A percentile compares a stretch with the other conserved stretches of the same genome.
These are phyloP conservation scores for Grosmannia penicillata DNA, from an alignment of 2,329 filamentous ascomycete genomes.

Conservation along the genomic window DNA sequence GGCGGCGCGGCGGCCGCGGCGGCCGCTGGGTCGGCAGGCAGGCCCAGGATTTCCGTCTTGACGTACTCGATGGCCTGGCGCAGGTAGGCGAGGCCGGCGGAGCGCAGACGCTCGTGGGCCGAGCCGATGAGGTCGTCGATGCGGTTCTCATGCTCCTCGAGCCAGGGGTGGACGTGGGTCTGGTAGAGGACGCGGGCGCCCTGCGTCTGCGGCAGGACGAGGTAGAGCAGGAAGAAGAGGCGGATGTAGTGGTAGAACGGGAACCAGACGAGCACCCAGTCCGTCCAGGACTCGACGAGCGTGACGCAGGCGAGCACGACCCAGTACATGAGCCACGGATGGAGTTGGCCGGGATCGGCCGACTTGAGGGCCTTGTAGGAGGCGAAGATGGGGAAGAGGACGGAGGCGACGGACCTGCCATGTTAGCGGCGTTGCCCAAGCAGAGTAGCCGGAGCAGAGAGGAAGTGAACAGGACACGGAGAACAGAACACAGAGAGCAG, in stretches of 20 bases:
- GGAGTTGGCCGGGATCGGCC: constrained; percentile 73
- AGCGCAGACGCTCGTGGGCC: constrained; percentile 62
- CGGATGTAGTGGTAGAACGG: constrained; percentile 92
- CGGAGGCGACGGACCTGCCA: constrained; percentile 65
- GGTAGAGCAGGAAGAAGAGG: constrained; percentile 75
- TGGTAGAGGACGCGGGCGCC: constrained; percentile 80
- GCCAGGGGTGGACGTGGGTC: constrained; percentile 72
- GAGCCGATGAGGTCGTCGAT: constrained; percentile 85
- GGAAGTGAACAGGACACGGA: not conserved
- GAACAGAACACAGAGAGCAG: not conserved
- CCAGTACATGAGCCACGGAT: constrained; percentile 99
- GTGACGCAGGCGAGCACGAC: constrained; percentile 74
- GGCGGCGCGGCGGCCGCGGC: constrained; percentile 14
- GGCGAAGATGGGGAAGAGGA: constrained; percentile 89
- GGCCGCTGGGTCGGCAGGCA: constrained; percentile 40
- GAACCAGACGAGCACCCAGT: constrained; percentile 77
- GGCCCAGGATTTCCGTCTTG: constrained; percentile 48
- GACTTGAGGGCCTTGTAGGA: constrained; percentile 97
- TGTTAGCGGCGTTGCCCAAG: too few species aligned
- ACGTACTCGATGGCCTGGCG: constrained; percentile 39
- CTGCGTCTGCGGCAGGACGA: constrained; percentile 94
- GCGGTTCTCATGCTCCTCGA: constrained; percentile 68
- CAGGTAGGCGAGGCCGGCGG: constrained; percentile 60
- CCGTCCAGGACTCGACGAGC: constrained; percentile 73
- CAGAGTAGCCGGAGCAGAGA: not conserved